phyloP scores from a whole-genome alignment of 805 yeast genomes.

The Nakazawaea laoshanensis region DNA sequence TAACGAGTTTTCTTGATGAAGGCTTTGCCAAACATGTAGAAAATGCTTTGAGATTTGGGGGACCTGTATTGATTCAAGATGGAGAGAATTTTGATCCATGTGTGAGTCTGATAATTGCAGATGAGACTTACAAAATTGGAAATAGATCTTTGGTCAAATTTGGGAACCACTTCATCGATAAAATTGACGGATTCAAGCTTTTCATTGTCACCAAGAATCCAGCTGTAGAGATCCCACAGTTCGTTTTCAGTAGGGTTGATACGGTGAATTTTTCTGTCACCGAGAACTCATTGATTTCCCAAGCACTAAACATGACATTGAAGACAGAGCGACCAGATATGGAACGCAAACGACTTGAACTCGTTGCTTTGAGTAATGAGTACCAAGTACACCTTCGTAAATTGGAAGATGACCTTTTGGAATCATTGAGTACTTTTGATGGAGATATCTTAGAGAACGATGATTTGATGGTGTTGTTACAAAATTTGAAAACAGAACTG shows the following conservation, averaged over 20 bases:
- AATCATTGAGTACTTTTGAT: slow-evolving; percentile 44
- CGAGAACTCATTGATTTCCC: slow-evolving; percentile 52
- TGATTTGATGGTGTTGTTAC: slow-evolving; percentile 49
- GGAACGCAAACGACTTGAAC: slow-evolving; percentile 44
- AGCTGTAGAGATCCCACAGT: slow-evolving; percentile 34
- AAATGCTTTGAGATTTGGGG: slow-evolving; percentile 80
- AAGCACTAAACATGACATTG: slow-evolving; percentile 51
- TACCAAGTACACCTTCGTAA: slow-evolving; percentile 43
- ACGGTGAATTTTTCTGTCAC: slow-evolving; percentile 71
- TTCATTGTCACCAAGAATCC: slow-evolving; percentile 57
- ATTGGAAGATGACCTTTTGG: slow-evolving; percentile 53
- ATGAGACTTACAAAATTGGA: slow-evolving; percentile 57
- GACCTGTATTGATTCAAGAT: slow-evolving; percentile 60
- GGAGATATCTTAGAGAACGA: slow-evolving; percentile 67
- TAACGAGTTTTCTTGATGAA: slow-evolving; percentile 66
- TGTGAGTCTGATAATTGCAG: slow-evolving; percentile 49
- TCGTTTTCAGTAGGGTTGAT: slow-evolving; percentile 53
- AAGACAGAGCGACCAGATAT: slow-evolving; percentile 55
- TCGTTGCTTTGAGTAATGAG: slow-evolving; percentile 49
- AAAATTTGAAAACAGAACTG: slow-evolving; percentile 57
- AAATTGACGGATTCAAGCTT: slow-evolving; percentile 54
- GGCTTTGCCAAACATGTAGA: slow-evolving; percentile 64
- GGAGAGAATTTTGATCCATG: slow-evolving; percentile 79
- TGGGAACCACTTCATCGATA: slow-evolving; percentile 59
- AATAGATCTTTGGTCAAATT: slow-evolving; percentile 57